These are phyloP conservation scores for Cubamyces lactineus DNA, from an alignment of 768 basidiomycete genomes.

Conservation along the genomic window DNA sequence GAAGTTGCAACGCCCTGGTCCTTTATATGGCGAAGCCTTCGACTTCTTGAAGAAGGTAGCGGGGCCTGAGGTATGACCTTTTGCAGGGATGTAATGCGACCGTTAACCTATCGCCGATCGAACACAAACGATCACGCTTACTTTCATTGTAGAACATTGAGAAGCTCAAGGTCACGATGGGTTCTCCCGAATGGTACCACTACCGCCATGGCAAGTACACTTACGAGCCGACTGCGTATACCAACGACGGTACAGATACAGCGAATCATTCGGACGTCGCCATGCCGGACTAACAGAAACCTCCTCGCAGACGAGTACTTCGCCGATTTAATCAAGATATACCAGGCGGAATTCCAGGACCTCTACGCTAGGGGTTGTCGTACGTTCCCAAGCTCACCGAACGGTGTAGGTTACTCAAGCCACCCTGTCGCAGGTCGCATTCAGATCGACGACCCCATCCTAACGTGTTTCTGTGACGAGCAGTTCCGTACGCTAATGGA, in stretches of 20 bases:
- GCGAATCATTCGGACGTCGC: slow-evolving; percentile 16
- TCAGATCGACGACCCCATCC: slow-evolving; percentile 50
- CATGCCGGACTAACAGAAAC: slow-evolving; percentile 11
- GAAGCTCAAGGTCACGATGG: slow-evolving; percentile 70
- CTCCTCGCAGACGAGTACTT: slow-evolving; percentile 44
- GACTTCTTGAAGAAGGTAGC: slow-evolving; percentile 59
- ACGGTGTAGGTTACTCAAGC: too few species aligned
- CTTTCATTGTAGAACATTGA: slow-evolving; percentile 44
- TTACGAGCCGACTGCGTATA: slow-evolving; percentile 59
- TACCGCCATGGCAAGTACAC: slow-evolving; percentile 65
- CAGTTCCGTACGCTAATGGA: slow-evolving; percentile 54
- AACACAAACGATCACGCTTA: slow-evolving; percentile 1
- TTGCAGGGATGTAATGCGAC: background rate
- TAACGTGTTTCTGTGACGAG: slow-evolving; percentile 67
- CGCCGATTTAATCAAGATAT: slow-evolving; percentile 48
- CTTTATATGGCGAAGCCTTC: slow-evolving; percentile 66
- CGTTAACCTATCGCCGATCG: background rate
- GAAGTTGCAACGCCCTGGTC: slow-evolving; percentile 58
- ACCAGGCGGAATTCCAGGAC: slow-evolving; percentile 45
- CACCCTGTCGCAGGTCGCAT: slow-evolving; percentile 32
- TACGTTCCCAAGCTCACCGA: slow-evolving; percentile 11
- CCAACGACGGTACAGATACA: slow-evolving; percentile 49
- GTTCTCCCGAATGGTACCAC: slow-evolving; percentile 72
- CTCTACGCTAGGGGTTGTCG: slow-evolving; percentile 47
- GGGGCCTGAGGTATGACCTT: slow-evolving; percentile 48